Base-by-base conservation (phyloP, 2,329 filamentous ascomycete genomes). In the Xylariaceae sp. region DNA sequence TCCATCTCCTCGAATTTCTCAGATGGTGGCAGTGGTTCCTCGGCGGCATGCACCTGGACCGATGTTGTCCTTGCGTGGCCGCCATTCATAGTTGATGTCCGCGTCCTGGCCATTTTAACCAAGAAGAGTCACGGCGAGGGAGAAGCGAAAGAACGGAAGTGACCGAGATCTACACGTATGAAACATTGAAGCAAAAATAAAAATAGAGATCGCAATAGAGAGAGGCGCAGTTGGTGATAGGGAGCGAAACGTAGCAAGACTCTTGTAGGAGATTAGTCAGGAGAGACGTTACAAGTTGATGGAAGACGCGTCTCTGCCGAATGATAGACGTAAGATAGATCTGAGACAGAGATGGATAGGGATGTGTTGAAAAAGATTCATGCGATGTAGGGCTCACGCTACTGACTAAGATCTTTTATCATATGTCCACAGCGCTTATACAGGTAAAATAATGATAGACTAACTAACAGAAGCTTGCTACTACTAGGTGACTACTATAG, bases 11-110 rank as follows among this genome's bases (percentile, higher is more conserved):
- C 49, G 20, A 57, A 59, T 4, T 55, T 50, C 4, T 59, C 62
- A n/a, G 56, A 39, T 18, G 45, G 41, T 20, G 52, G 57, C n/a
- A 60, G 39, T 40, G 62, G 27, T 37, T 45, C 48, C 40, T 59
- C 59, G 11, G 44, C 15, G n/a, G 35, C 18, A 15, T 47, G 26
- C 16, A 63, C 20, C 23, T 58, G 51, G 50, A 64, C 30, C 3
- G 63, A 65, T 6, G 64, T 62, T 9, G 63, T 57, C 53, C 58
- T 62, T 16, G 60, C 50, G 43, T 61, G 62, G 5, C 58, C n/a
- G n/a, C n/a, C 55, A 20, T 35, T 49, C 44, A 47, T 45, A 3
- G 37, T 45, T 15, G 30, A 18, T 20, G 37, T 36, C 36, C 36
- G 35, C 8, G 44, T 43, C 35, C 55, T 53, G 21, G 41, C 40